Conservation (phyloP, 2,329 filamentous ascomycete genomes). For the Aspergillus brasiliensis region DNA sequence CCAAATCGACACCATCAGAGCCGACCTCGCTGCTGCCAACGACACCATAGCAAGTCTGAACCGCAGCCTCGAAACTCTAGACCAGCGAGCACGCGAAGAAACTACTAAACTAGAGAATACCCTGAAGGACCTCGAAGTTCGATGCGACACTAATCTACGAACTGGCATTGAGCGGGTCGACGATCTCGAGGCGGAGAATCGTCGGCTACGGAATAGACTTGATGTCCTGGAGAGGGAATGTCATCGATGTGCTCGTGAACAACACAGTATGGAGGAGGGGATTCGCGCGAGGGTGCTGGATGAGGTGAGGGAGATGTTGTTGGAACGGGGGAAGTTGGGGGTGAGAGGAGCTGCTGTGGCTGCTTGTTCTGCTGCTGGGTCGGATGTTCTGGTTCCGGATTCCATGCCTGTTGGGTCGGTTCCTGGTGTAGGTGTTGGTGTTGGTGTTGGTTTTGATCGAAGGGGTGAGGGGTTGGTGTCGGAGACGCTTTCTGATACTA, state of each 20-base stretch:
- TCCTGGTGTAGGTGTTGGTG: neutral
- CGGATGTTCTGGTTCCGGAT: slow-evolving; percentile 19
- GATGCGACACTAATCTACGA: neutral
- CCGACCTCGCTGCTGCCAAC: slow-evolving; percentile 11
- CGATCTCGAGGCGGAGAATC: slow-evolving; percentile 7
- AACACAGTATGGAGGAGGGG: neutral
- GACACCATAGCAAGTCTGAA: slow-evolving; percentile 9
- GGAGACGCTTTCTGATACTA: slow-evolving; percentile 15
- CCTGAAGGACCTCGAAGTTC: neutral
- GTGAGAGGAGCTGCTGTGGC: neutral
- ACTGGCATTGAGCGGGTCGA: slow-evolving; percentile 1
- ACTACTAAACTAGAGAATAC: fast-evolving
- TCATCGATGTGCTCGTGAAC: neutral
- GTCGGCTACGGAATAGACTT: neutral
- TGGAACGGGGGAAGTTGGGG: neutral
- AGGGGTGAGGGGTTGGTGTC: neutral
- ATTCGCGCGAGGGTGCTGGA: neutral
- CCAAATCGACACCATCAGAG: slow-evolving; percentile 27
- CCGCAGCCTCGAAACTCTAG: slow-evolving; percentile 6
- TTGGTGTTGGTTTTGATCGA: no score
- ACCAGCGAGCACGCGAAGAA: neutral
- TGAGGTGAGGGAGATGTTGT: neutral
- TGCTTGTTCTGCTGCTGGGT: slow-evolving; percentile 1
- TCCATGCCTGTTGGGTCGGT: slow-evolving; percentile 13
- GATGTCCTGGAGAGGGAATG: neutral